Percentiles rank a stretch among this genome's conserved stretches.
Evolutionary conservation across 805 yeast species (phyloP).

Genomic region (Torulaspora maleeae): DNA sequence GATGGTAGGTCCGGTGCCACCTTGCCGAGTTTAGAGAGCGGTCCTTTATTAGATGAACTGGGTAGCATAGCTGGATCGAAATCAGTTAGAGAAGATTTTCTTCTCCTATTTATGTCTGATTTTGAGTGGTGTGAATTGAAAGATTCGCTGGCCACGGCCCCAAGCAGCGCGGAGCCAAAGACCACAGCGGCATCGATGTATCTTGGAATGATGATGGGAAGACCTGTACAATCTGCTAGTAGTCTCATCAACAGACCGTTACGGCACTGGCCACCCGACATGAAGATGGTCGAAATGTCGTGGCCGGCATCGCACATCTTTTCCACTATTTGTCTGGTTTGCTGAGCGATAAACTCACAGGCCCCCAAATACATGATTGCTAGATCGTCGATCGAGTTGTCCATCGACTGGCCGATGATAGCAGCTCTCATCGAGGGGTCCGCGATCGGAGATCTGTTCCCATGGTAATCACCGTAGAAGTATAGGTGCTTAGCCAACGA

Average conservation of each 20-base stretch:
- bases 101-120: slow-evolving; percentile 14
- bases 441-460: slow-evolving; percentile 96
- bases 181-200: slow-evolving; percentile 97
- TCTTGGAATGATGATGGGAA: slow-evolving; percentile 87
- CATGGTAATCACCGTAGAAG: slow-evolving; percentile 94
- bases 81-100: slow-evolving; percentile 16
- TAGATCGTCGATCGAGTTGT: slow-evolving; percentile 72
- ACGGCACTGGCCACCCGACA: slow-evolving; percentile 97
- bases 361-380: slow-evolving; percentile 88
- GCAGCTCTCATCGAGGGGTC: slow-evolving; percentile 91
- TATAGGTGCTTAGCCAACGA: slow-evolving; percentile 78
- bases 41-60: slow-evolving; percentile 8
- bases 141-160: slow-evolving; percentile 86
- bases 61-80: slow-evolving; percentile 8
- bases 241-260: slow-evolving; percentile 84
- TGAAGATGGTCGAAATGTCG: slow-evolving; percentile 64
- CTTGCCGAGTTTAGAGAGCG: slow-evolving; percentile 7
- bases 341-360: slow-evolving; percentile 96
- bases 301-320: slow-evolving; percentile 81
- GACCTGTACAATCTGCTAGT: slow-evolving; percentile 87
- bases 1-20: slow-evolving; percentile 39
- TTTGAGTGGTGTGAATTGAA: slow-evolving; percentile 35
- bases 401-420: slow-evolving; percentile 91
- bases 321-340: slow-evolving; percentile 91
- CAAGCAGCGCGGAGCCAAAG: slow-evolving; percentile 89